Conservation (phyloP, 352 stramenopile genomes). For the Globisporangium takayamanum region DNA sequence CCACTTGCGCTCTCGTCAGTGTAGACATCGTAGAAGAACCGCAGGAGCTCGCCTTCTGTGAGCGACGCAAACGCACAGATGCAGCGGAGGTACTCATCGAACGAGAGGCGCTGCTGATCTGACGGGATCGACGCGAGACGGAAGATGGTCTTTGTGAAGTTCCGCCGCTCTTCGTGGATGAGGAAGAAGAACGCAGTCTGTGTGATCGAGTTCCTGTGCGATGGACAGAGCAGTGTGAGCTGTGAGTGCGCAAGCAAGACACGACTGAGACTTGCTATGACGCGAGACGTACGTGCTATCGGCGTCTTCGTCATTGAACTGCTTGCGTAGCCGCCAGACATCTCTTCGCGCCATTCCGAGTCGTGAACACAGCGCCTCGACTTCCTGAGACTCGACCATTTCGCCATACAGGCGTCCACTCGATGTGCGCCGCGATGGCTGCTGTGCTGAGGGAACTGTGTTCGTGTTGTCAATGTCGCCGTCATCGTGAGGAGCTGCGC, state of each 20-base stretch:
- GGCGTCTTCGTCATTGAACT: conserved; percentile 36
- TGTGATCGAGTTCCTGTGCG: conserved; percentile 28
- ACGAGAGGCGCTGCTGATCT: conserved; percentile 27
- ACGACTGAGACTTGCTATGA: not conserved
- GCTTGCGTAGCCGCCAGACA: conserved; percentile 22
- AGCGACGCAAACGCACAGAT: conserved; percentile 45
- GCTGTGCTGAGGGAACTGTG: too few relatives aligned
- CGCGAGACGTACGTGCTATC: conserved; percentile 22
- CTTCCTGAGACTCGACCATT: conserved; percentile 21
- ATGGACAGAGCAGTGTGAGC: not conserved
- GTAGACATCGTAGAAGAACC: conserved; percentile 58
- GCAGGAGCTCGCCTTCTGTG: conserved; percentile 35
- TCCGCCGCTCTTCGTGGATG: conserved; percentile 39
- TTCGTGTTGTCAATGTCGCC: not conserved
- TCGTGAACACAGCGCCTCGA: conserved; percentile 24
- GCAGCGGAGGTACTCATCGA: conserved; percentile 47
- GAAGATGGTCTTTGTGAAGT: conserved; percentile 37
- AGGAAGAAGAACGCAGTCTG: conserved; percentile 47
- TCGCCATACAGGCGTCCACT: conserved; percentile 11
- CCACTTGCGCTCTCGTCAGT: conserved; percentile 17
- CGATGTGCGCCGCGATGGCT: conserved; percentile 5
- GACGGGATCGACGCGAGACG: conserved; percentile 22
- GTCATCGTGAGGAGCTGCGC: not conserved
- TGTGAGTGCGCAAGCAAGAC: not conserved
- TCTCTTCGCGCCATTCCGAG: conserved; percentile 29